Base-by-base conservation (phyloP, 1,284 basidiomycete genomes). In the Gastroboletus turbinatus region DNA sequence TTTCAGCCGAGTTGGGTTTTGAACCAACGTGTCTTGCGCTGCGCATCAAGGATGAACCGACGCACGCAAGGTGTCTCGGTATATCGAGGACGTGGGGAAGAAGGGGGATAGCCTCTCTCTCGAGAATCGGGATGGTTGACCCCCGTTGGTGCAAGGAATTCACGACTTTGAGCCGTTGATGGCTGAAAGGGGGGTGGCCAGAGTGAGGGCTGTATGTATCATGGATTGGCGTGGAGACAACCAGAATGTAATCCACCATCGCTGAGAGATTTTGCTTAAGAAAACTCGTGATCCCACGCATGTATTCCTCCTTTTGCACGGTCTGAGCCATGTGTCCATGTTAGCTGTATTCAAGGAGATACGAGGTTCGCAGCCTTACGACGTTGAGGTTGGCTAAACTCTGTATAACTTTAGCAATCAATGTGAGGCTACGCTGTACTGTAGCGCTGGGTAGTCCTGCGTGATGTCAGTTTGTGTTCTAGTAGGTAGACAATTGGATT, bases 331-430 rank as follows among this genome's bases (percentile, higher is more conserved):
- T 42, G 47, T 29, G 14, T 40, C 25, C 51, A 11, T 44, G 32
- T 56, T 32, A 63, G 58, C 27, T n/a, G 46, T 29, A 30, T 44
- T 50, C 32, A 7, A 44, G 27, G 23, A 38, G 30, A 38, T 43
- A n/a, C 45, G 35, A 61, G 16, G 14, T 43, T 50, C 21, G 48
- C 38, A 8, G 13, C 73, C 85, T 63, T 67, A 90, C 88, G 11
- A 80, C 70, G 60, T 89, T 91, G 40, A 92, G 73, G 65, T 92
- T 92, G 2, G 90, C 90, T 27, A 92, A 74, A 64, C 85, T 90
- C 70, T 91, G 90, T 30, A 92, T 80, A 32, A 88, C 87, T 69
- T 90, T 91, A 2, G 89, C 90, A 52, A 92, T 84, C 58, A 89
- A 67, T 1, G 87, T 92, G 51, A 92, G 75, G 67, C 85, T 91